These are phyloP conservation scores for Theileria equi DNA, from an alignment of 169 alveolate species.

Conservation along the genomic window DNA sequence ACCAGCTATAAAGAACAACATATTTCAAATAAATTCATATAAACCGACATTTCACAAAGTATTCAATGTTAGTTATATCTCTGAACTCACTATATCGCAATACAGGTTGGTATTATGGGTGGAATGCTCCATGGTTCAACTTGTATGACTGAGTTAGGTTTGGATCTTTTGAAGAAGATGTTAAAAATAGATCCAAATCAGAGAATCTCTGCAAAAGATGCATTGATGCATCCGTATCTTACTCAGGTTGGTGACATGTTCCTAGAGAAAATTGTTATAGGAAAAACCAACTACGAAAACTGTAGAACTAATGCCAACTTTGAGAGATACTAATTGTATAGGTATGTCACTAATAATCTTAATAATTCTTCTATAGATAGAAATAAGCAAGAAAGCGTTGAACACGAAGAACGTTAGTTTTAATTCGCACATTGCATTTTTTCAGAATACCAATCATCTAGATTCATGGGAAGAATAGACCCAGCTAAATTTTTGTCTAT, in stretches of 20 bases:
- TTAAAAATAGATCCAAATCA: slow-evolving; percentile 89
- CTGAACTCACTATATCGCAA: not conserved
- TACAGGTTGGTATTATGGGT: slow-evolving; percentile 24
- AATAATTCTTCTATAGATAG: slow-evolving; percentile 15
- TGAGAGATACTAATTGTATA: slow-evolving; percentile 55
- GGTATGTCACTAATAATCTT: slow-evolving; percentile 20
- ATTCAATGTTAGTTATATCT: slow-evolving; percentile 41
- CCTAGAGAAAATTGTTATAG: not conserved
- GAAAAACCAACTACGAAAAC: slow-evolving; percentile 58
- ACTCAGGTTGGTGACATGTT: slow-evolving; percentile 27
- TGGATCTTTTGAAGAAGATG: slow-evolving; percentile 89
- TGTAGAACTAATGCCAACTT: slow-evolving; percentile 57
- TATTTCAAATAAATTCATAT: slow-evolving; percentile 56
- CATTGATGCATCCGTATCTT: slow-evolving; percentile 88
- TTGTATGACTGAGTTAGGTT: slow-evolving; percentile 85
- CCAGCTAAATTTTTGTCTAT: slow-evolving; percentile 56
- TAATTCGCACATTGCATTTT: not conserved
- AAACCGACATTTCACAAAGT: slow-evolving; percentile 64
- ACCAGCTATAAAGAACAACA: slow-evolving; percentile 53
- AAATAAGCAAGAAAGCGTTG: slow-evolving; percentile 18
- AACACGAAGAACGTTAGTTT: slow-evolving; percentile 13
- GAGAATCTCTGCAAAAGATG: slow-evolving; percentile 91
- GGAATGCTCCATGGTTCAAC: slow-evolving; percentile 59
- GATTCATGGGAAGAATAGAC: slow-evolving; percentile 51
- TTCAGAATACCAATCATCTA: slow-evolving; percentile 3